Conservation (phyloP, 192 early-diverging fungal species). For the Fimicolochytrium jonesii region DNA sequence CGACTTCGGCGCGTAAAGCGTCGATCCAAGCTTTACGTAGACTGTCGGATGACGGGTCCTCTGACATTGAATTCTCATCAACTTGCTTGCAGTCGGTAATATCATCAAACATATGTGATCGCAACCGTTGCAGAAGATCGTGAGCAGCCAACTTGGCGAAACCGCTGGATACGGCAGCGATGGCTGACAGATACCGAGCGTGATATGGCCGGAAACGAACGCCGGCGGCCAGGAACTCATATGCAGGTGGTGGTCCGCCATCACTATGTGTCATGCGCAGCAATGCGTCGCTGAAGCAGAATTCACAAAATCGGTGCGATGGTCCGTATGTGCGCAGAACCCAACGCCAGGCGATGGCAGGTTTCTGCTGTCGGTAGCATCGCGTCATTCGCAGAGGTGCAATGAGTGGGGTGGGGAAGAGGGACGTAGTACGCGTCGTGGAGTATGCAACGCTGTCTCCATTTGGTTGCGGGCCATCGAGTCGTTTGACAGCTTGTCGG, state of each 20-base stretch:
- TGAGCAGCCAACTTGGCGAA: constrained; percentile 19
- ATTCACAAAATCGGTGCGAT: constrained; percentile 9
- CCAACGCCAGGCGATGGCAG: constrained; percentile 23
- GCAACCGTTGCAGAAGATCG: constrained; percentile 13
- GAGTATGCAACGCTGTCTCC: not conserved
- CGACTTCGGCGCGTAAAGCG: not conserved
- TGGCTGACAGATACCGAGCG: constrained; percentile 14
- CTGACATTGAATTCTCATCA: not conserved
- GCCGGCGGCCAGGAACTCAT: constrained; percentile 22
- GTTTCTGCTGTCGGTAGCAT: constrained; percentile 17
- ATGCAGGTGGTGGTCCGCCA: not conserved
- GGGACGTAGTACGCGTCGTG: not conserved
- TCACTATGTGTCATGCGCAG: constrained; percentile 6
- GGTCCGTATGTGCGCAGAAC: constrained; percentile 24
- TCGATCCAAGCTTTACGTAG: not conserved
- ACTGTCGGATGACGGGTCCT: not conserved
- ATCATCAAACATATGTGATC: no score
- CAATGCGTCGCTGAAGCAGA: constrained; percentile 23
- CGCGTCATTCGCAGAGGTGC: not conserved
- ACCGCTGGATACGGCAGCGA: not conserved
- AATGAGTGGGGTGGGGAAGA: not conserved
- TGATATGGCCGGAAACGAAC: constrained; percentile 8
- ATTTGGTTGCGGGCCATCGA: no score
- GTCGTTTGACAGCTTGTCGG: no score
- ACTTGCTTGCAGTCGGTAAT: no score